These are phyloP conservation scores for Fomes fomentarius DNA, from an alignment of 1,284 basidiomycete species.

Conservation along the genomic window DNA sequence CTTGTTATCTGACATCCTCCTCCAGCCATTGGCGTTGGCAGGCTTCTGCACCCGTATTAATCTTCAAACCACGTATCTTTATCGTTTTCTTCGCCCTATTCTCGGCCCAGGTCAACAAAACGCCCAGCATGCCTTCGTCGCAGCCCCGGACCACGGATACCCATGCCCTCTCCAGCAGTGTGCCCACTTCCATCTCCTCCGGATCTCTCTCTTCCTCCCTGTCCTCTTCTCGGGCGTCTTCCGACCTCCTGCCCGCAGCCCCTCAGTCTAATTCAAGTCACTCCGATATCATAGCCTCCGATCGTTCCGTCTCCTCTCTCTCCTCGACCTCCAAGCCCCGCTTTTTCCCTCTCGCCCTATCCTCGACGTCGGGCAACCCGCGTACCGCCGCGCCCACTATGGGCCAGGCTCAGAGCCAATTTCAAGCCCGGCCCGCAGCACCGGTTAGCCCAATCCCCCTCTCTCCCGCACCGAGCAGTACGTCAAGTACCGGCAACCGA, in stretches of 20 bases:
- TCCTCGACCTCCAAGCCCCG: slow-evolving; percentile 40
- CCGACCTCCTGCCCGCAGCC: slow-evolving; percentile 38
- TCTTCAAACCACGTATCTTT: slow-evolving; percentile 27
- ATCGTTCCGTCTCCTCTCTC: slow-evolving; percentile 41
- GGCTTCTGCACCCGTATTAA: slow-evolving; percentile 22
- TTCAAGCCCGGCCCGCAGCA: slow-evolving; percentile 24
- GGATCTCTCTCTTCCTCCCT: slow-evolving; percentile 47
- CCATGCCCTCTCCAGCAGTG: slow-evolving; percentile 36
- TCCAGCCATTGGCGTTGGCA: slow-evolving; percentile 25
- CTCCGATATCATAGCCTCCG: slow-evolving; percentile 44
- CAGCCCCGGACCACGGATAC: slow-evolving; percentile 34
- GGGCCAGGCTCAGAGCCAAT: slow-evolving; percentile 35
- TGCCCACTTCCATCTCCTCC: slow-evolving; percentile 40
- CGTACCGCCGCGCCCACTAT: slow-evolving; percentile 29
- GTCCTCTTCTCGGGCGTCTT: slow-evolving; percentile 40
- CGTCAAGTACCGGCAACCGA: slow-evolving; percentile 49
- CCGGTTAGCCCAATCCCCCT: slow-evolving; percentile 20
- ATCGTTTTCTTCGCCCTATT: slow-evolving; percentile 23
- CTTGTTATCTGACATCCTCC: slow-evolving; percentile 23
- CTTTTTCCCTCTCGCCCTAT: slow-evolving; percentile 40
- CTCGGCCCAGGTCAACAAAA: slow-evolving; percentile 27
- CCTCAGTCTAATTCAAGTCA: slow-evolving; percentile 39
- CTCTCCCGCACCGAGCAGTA: slow-evolving; percentile 37
- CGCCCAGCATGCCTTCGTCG: slow-evolving; percentile 25
- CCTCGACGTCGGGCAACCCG: slow-evolving; percentile 28